Percentiles rank a stretch among this genome's conserved stretches.
Evolutionary conservation across 306 rosid species (phyloP).

Genomic region (Ochetophila trinervis): DNA sequence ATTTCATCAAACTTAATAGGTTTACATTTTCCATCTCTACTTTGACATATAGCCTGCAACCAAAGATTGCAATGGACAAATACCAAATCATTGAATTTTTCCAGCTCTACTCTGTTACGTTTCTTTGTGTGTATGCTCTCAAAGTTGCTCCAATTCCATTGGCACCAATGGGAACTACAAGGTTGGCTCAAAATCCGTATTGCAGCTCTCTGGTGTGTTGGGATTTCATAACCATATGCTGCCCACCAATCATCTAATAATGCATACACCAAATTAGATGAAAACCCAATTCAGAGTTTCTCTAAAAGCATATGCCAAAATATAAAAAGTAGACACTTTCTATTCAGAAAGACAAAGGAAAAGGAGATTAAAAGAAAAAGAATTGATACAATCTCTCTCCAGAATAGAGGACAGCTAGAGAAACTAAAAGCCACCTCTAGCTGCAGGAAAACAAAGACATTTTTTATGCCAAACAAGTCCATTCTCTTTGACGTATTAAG

Average conservation of each 20-base stretch:
- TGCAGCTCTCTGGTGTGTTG: constrained; percentile 61
- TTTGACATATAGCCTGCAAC: constrained; percentile 42
- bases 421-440: no score
- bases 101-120: constrained; percentile 37
- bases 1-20: constrained; percentile 52
- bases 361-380: no score
- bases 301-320: not conserved
- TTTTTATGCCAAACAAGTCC: not conserved
- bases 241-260: constrained; percentile 76
- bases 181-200: constrained; percentile 65
- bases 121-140: constrained; percentile 46
- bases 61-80: constrained; percentile 73
- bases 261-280: constrained; percentile 11
- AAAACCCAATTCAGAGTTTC: not conserved
- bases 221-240: constrained; percentile 67
- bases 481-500: not conserved
- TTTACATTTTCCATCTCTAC: constrained; percentile 38
- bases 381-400: no score
- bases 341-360: no score
- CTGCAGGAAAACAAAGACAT: not conserved
- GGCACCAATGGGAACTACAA: constrained; percentile 64
- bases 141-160: constrained; percentile 64
- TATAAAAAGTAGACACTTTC: not conserved
- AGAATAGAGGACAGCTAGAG: no score
- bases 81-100: constrained; percentile 51